Base-by-base conservation (phyloP, 371 early-diverging fungal species). In the Mortierella sp. region DNA sequence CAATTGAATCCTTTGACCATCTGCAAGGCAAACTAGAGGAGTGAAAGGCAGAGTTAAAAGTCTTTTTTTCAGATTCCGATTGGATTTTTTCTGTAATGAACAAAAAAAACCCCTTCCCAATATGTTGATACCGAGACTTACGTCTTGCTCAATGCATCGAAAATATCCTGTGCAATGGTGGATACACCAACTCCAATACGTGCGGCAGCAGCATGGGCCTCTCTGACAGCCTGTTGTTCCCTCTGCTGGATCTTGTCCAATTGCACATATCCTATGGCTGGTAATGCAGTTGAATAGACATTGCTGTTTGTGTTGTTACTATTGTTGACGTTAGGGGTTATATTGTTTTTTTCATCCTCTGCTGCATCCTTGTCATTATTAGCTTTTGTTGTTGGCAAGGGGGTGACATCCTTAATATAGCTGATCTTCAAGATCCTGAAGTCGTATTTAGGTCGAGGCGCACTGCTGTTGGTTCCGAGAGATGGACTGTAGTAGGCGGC, bases 71-170 rank as follows among this genome's bases (percentile, higher is more conserved):
- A 59, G 40, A 32, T 56, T 10, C 56, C n/a, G 3, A 40, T 23
- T 6, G 23, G 22, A 23, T n/a, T n/a, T n/a, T 37, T 37, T 37
- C 7, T n/a, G 42, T 32, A 17, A 19, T 31, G 35, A 37, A 31
- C 26, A 60, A 8, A 15, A 47, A 45, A 43, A 47, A 55, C 7
- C 23, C n/a, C n/a, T n/a, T n/a, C n/a, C n/a, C n/a, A n/a, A n/a
- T n/a, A 13, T 22, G 12, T n/a, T 13, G 40, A 45, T 15, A 31
- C 6, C 12, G 2, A 47, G 15, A 74, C 88, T 75, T 88, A 93
- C 88, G 95, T 95, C 83, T 93, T 94, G 62, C 89, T 89, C 34
- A 95, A 82, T 22, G 94, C 94, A 83, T 95, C 92, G 73, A 95
- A 95, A 66, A 95, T 92, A 53, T 88, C 87, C 83, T 95, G 95